Evolutionary conservation across 1,284 basidiomycete genomes (phyloP).

Genomic region (Sanghuangporus sanghuang): DNA sequence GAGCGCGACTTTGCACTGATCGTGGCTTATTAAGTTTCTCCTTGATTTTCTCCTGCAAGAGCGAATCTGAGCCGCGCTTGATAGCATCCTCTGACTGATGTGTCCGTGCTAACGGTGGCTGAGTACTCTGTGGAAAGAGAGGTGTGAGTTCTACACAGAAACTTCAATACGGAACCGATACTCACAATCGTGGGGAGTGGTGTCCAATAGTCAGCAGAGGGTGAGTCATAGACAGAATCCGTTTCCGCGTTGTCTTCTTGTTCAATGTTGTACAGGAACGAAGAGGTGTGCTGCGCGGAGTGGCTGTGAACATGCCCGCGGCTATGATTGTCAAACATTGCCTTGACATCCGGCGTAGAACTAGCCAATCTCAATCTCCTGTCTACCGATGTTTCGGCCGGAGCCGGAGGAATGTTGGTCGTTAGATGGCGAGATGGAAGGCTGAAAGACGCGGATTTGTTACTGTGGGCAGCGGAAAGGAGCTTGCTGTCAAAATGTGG

Average conservation of each 20-base stretch:
- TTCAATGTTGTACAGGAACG: conserved; percentile 72
- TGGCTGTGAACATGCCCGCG: conserved; percentile 11
- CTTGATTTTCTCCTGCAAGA: conserved; percentile 82
- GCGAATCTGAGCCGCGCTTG: conserved; percentile 83
- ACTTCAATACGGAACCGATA: conserved; percentile 21
- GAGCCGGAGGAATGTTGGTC: conserved; percentile 5
- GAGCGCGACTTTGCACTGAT: conserved; percentile 72
- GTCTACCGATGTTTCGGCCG: conserved; percentile 40
- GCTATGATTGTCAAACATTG: conserved; percentile 72
- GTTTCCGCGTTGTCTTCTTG: conserved; percentile 51
- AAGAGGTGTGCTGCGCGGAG: conserved; percentile 31
- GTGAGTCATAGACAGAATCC: conserved; percentile 17
- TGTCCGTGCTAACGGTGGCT: conserved; percentile 50
- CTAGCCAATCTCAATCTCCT: conserved; percentile 77
- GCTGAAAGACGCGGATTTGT: conserved; percentile 25
- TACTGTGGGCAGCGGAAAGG: conserved; percentile 71
- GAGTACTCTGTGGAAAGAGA: conserved; percentile 45
- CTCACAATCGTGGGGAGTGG: conserved; percentile 73
- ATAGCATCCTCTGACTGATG: conserved; percentile 67
- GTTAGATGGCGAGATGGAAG: conserved; percentile 14
- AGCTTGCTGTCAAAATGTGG: conserved; percentile 97
- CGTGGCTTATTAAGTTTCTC: conserved; percentile 71
- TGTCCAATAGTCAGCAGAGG: conserved; percentile 57
- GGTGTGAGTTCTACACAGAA: conserved; percentile 19
- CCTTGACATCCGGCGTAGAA: conserved; percentile 93